A percentile compares a stretch with the other conserved stretches of the same genome.
Conservation (phyloP, 1,139 yeast genomes). For the Pichia sp. region DNA sequence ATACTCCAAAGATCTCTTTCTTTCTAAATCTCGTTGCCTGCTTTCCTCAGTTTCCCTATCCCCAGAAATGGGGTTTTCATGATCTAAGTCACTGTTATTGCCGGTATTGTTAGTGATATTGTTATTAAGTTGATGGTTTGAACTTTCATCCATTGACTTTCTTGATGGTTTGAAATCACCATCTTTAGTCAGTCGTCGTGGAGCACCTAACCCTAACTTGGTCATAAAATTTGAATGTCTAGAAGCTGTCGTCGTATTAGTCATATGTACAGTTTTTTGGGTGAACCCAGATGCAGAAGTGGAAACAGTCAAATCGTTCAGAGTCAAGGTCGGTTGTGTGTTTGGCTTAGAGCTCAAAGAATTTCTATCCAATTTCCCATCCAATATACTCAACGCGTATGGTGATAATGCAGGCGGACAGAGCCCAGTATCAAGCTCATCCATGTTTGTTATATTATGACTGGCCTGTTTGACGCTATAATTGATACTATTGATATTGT, state of each 20-base stretch:
- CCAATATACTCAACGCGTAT: slow-evolving; percentile 37
- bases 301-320: too few species aligned
- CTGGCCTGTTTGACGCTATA: too few species aligned
- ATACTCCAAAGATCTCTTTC: too few species aligned
- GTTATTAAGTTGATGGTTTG: not conserved
- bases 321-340: too few species aligned
- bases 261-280: too few species aligned
- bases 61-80: too few species aligned
- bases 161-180: not conserved
- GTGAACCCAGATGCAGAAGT: too few species aligned
- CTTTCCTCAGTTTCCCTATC: too few species aligned
- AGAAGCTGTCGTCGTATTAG: not conserved
- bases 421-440: slow-evolving; percentile 34
- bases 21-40: too few species aligned
- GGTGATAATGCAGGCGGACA: slow-evolving; percentile 62
- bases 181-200: slow-evolving; percentile 17
- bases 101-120: not conserved
- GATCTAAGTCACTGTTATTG: slow-evolving; percentile 1
- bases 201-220: slow-evolving; percentile 24
- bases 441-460: not conserved
- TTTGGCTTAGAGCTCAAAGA: too few species aligned
- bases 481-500: too few species aligned
- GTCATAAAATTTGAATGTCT: slow-evolving; percentile 15
- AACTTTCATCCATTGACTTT: not conserved
- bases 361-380: slow-evolving; percentile 15